Evolutionary conservation across 2,329 filamentous ascomycete genomes (phyloP).

Genomic region (Colletotrichum nymphaeae): DNA sequence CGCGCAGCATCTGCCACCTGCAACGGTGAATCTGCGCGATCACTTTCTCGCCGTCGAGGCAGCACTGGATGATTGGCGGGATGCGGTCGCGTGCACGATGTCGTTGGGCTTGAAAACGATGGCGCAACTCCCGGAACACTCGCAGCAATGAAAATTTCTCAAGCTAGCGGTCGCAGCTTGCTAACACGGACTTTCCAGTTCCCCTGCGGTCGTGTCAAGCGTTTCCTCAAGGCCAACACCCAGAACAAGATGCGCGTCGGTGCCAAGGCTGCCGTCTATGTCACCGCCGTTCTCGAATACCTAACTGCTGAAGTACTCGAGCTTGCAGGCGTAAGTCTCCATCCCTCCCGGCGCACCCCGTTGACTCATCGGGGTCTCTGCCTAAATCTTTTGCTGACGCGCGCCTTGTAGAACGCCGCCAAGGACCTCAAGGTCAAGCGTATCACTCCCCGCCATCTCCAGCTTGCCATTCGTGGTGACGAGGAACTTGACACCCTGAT

Average conservation of each 20-base stretch:
- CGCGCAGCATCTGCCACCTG: neutral
- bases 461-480: slow-evolving; percentile 97
- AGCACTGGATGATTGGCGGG: neutral
- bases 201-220: slow-evolving; percentile 99
- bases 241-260: slow-evolving; percentile 99
- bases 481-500: slow-evolving; percentile 98
- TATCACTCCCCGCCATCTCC: slow-evolving; percentile 96
- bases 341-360: slow-evolving; percentile 7
- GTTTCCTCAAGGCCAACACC: slow-evolving; percentile 98
- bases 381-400: slow-evolving; percentile 31
- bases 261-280: slow-evolving; percentile 97
- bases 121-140: slow-evolving; percentile 19
- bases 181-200: slow-evolving; percentile 69
- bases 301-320: slow-evolving; percentile 98
- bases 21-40: slow-evolving; percentile 1
- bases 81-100: slow-evolving; percentile 27
- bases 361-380: slow-evolving; percentile 20
- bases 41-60: neutral
- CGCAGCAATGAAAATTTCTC: slow-evolving; percentile 13
- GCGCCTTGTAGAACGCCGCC: slow-evolving; percentile 79
- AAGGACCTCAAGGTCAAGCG: slow-evolving; percentile 99
- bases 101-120: slow-evolving; percentile 14
- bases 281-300: slow-evolving; percentile 98
- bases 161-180: neutral
- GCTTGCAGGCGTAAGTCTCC: slow-evolving; percentile 82